These are phyloP conservation scores for Juglanconis oblonga DNA, from an alignment of 2,329 filamentous ascomycete genomes.

Conservation along the genomic window DNA sequence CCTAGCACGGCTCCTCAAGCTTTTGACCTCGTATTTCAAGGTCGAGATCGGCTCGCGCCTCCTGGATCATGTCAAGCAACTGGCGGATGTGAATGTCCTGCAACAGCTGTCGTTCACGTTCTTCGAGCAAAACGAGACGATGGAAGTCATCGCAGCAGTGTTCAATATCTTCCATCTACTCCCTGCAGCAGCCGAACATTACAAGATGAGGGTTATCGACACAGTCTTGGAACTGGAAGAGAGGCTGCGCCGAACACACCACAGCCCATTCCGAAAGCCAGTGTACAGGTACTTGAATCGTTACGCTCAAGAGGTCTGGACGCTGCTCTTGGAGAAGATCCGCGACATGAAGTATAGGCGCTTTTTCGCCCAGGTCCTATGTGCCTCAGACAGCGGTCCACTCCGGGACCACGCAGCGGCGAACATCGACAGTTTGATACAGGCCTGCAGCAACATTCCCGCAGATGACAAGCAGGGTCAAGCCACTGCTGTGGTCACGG, in stretches of 20 bases:
- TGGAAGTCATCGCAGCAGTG: constrained; percentile 93
- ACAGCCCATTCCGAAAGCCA: constrained; percentile 87
- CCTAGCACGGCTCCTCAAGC: constrained; percentile 79
- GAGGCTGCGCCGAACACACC: constrained; percentile 78
- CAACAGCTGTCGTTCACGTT: constrained; percentile 93
- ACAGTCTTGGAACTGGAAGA: constrained; percentile 87
- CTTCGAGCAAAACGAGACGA: constrained; percentile 86
- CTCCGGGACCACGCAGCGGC: constrained; percentile 72
- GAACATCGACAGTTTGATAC: constrained; percentile 70
- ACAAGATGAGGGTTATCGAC: constrained; percentile 86
- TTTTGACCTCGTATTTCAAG: constrained; percentile 98
- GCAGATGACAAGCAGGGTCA: constrained; percentile 67
- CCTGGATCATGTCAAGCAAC: constrained; percentile 89
- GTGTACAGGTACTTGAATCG: constrained; percentile 91
- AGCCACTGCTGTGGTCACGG: constrained; percentile 73
- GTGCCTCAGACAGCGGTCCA: constrained; percentile 69
- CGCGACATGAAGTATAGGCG: constrained; percentile 85
- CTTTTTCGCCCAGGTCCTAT: constrained; percentile 84
- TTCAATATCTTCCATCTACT: constrained; percentile 98
- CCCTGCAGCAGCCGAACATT: constrained; percentile 82
- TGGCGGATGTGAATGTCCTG: constrained; percentile 75
- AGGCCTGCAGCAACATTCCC: constrained; percentile 61
- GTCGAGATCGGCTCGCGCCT: constrained; percentile 92
- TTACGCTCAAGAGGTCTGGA: constrained; percentile 85
- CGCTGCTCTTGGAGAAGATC: constrained; percentile 73